A percentile compares a stretch with the other conserved stretches of the same genome.
These are phyloP conservation scores for Margaritispora aquatica DNA, from an alignment of 495 filamentous ascomycete species.

Conservation along the genomic window DNA sequence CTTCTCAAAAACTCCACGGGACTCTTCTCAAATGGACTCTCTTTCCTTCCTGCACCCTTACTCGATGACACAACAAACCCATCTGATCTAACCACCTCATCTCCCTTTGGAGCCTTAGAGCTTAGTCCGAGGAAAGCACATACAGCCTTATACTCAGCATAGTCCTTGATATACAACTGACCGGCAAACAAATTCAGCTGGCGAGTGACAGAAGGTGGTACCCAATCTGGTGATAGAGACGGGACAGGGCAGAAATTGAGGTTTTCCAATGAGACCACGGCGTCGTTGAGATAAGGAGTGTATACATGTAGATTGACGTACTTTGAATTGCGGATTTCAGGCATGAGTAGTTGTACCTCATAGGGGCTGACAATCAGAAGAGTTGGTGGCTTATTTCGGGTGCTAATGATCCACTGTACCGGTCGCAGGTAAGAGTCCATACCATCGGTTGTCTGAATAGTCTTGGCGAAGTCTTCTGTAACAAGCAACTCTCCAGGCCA, in stretches of 20 bases:
- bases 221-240: constrained; percentile 5
- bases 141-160: constrained; percentile 43
- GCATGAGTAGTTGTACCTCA: constrained; percentile 52
- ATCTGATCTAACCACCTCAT: constrained; percentile 28
- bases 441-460: constrained; percentile 29
- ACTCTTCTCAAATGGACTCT: constrained; percentile 37
- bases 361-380: constrained; percentile 41
- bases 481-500: constrained; percentile 42
- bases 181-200: constrained; percentile 64
- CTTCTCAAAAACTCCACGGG: constrained; percentile 47
- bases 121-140: constrained; percentile 49
- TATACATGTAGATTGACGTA: constrained; percentile 50
- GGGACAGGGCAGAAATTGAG: constrained; percentile 37
- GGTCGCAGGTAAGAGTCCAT: constrained; percentile 48
- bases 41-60: constrained; percentile 26
- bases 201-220: constrained; percentile 24
- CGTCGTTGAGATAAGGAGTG: constrained; percentile 42
- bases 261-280: constrained; percentile 39
- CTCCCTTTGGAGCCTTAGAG: constrained; percentile 23
- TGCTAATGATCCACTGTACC: constrained; percentile 54
- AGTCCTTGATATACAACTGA: constrained; percentile 53
- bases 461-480: constrained; percentile 50
- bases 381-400: constrained; percentile 6
- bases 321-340: constrained; percentile 27
- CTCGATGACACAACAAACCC: constrained; percentile 37